Evolutionary conservation across 306 rosid species (phyloP).

Genomic region (Rosa multiflora): DNA sequence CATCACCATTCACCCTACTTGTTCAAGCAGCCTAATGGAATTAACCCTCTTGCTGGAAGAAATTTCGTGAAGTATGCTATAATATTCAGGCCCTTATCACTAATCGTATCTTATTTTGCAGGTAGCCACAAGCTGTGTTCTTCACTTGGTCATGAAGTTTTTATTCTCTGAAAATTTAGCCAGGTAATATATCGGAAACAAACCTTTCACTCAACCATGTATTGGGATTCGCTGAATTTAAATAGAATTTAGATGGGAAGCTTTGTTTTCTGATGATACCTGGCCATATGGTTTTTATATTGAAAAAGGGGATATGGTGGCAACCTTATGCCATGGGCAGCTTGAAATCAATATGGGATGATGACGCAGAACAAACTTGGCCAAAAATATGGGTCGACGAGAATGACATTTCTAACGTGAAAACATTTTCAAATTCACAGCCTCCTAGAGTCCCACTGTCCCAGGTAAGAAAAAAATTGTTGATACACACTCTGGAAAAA

Average conservation of each 20-base stretch:
- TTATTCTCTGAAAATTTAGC: neutral
- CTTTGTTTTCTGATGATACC: conserved; percentile 21
- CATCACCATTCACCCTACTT: neutral
- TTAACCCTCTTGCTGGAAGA: neutral
- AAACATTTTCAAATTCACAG: conserved; percentile 31
- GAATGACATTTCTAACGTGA: conserved; percentile 26
- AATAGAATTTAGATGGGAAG: neutral
- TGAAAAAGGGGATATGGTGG: conserved; percentile 26
- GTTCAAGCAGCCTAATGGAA: neutral
- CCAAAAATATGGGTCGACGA: conserved; percentile 36
- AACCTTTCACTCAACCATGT: neutral
- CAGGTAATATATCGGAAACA: neutral
- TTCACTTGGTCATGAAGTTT: neutral
- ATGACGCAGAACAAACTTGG: conserved; percentile 31
- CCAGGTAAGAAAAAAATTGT: conserved; percentile 11
- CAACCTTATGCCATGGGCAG: conserved; percentile 34
- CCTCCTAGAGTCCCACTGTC: conserved; percentile 4
- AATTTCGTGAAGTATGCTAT: neutral
- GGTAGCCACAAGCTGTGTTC: neutral
- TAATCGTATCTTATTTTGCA: neutral
- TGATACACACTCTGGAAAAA: neutral
- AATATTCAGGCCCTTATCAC: neutral
- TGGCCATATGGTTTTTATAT: conserved; percentile 34
- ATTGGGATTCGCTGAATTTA: conserved; percentile 8
- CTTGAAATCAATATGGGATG: conserved; percentile 37